Base-by-base conservation (phyloP, 2,329 filamentous ascomycete genomes). In the Sphaerulina populicola region DNA sequence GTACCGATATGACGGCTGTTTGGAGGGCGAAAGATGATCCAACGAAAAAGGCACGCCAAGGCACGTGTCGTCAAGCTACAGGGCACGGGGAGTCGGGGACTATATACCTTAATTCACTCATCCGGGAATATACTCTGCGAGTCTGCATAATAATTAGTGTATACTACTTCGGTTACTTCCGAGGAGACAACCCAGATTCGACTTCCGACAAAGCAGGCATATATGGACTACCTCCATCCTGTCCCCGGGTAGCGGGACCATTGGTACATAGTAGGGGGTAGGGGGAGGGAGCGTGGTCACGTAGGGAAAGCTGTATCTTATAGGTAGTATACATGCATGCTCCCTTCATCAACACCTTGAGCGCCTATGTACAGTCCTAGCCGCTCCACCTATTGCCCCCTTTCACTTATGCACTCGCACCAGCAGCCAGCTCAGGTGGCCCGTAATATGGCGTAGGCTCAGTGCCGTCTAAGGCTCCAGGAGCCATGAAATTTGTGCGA, bases 401-500 rank as follows among this genome's bases (percentile, higher is more conserved):
- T 18, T 18, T 18, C 14, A 35, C 14, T 42, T 52, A 61, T 56
- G 59, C 57, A 46, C 56, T 57, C 31, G 59, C 59, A 38, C 56
- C 57, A 21, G 58, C 58, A 10, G 45, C 46, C 29, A 58, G 44
- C 45, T 57, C 47, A 14, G 49, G 43, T 40, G 62, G 57, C 18
- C 72, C 72, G 53, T 74, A 73, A 1, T 57, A 61, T 58, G 72
- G 71, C 37, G 71, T 44, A 8, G 29, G 27, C 42, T 36, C 42
- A 8, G 40, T 52, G 5, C 38, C 62, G 44, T 70, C 48, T n/a
- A 62, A 59, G 45, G 65, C 68, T 27, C 74, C 73, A 14, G 73
- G 71, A 47, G 74, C 74, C 72, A 76, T 72, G 63, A 76, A 76
- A 63, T 76, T 75, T 29, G 71, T 76, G 52, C 70, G 58, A 23